Percentiles rank a stretch among this genome's conserved stretches.
These are phyloP conservation scores for Fusarium dimerum DNA, from an alignment of 2,329 filamentous ascomycete genomes.

Conservation along the genomic window DNA sequence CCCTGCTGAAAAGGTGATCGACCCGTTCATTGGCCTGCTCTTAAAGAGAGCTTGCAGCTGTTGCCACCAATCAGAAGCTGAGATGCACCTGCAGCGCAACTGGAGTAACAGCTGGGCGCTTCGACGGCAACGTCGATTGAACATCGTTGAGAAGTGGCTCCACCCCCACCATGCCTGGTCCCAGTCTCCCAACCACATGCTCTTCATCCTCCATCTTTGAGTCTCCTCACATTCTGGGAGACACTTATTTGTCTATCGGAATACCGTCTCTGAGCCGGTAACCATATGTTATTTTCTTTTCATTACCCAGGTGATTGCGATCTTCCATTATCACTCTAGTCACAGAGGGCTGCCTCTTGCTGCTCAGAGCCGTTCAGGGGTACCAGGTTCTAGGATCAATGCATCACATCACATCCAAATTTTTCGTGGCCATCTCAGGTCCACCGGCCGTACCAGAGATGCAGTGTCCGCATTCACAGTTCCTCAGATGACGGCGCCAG, in stretches of 20 bases:
- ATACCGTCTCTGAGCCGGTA: background rate
- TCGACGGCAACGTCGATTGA: constrained; percentile 35
- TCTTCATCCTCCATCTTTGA: constrained; percentile 19
- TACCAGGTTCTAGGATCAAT: constrained; percentile 9
- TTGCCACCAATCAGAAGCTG: constrained; percentile 38
- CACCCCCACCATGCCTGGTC: constrained; percentile 33
- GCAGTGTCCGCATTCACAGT: constrained; percentile 14
- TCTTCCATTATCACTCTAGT: no score
- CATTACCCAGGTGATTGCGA: no score
- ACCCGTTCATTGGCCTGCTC: constrained; percentile 34
- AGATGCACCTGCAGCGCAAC: constrained; percentile 32
- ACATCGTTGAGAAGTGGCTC: constrained; percentile 20
- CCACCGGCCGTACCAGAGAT: constrained; percentile 1
- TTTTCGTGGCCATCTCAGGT: constrained; percentile 1
- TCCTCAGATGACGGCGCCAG: constrained; percentile 24
- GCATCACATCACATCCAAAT: constrained; percentile 14
- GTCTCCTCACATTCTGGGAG: constrained; percentile 8
- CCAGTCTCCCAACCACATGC: constrained; percentile 35
- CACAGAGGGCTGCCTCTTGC: no score
- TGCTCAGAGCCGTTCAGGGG: constrained; percentile 3
- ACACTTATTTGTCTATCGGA: background rate
- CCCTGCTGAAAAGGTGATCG: constrained; percentile 38
- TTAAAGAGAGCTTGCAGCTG: constrained; percentile 27
- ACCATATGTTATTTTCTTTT: no score
- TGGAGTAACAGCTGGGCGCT: constrained; percentile 32